Base-by-base conservation (phyloP, 2,329 filamentous ascomycete species). In the Phaeosphaeriaceae sp. region DNA sequence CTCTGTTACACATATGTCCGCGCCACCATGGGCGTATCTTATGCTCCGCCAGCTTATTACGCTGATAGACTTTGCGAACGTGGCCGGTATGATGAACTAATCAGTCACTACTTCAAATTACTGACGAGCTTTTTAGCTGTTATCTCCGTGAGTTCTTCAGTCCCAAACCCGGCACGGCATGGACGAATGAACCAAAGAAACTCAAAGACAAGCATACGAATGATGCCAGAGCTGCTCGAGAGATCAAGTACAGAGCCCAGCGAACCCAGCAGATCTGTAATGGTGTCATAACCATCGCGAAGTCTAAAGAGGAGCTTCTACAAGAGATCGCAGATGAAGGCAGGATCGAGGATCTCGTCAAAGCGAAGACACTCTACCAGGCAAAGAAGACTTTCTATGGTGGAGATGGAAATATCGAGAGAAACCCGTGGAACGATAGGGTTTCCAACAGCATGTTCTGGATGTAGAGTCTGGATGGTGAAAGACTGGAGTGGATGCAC, bases 51-150 rank as follows among this genome's bases (percentile, higher is more conserved):
- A 3, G 71, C 75, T 1, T 78, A 77, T 65, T 72, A 72, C 36
- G 76, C 75, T 9, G 73, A 78, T 53, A 62, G 64, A 1, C 63
- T 78, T 0, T 77, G 74, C 58, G 73, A 76, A 9, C 65, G 75
- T 5, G 74, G 58, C 0, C 57, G 62, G 6, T 24, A 24, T 11
- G 77, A 71, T 49, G 51, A 27, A 11, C 4, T 21, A 3, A 9
- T 7, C 2, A 11, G 21, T 21, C n/a, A 10, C 10, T 10, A 41
- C 9, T 9, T 20, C 13, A 9, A 1, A 50, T 22, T 20, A 20
- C 25, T 42, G 41, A 48, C 3, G 15, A n/a, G 0, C n/a, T 25
- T 3, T 17, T 6, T n/a, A 51, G 51, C 45, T 40, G 27, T 31
- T 56, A 56, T n/a, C 48, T 56, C 17, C 54, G 54, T 13, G 27